A percentile compares a stretch with the other conserved stretches of the same genome.
Conservation (phyloP, 768 basidiomycete genomes). For the button mushroom (Agaricus bisporus) region DNA sequence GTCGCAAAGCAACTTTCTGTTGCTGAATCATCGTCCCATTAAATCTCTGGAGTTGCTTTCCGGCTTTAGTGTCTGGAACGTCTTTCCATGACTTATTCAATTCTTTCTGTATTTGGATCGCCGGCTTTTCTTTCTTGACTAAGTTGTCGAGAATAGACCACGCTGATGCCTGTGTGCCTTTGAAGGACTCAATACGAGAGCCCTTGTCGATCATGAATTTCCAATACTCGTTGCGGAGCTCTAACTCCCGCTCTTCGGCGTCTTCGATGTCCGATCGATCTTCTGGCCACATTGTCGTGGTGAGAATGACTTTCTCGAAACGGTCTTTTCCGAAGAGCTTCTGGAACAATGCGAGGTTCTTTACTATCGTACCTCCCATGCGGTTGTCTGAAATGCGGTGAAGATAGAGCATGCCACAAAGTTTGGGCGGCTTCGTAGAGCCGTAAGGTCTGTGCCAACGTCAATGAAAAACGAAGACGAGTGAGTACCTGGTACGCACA, state of each 20-base stretch:
- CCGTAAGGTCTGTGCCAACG: slow-evolving; percentile 13
- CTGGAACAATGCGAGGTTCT: slow-evolving; percentile 22
- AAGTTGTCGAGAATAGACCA: slow-evolving; percentile 1
- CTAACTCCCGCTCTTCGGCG: background rate
- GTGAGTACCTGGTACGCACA: slow-evolving; percentile 12
- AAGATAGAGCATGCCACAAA: slow-evolving; percentile 22
- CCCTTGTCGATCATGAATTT: background rate
- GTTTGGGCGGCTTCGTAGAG: slow-evolving; percentile 11
- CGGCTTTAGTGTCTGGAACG: slow-evolving; percentile 48
- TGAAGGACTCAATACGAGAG: background rate
- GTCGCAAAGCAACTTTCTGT: slow-evolving; percentile 1
- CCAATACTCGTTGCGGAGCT: slow-evolving; percentile 3
- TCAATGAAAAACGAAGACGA: background rate
- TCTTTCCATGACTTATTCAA: slow-evolving; percentile 36
- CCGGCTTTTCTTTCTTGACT: slow-evolving; percentile 20
- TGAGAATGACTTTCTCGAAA: slow-evolving; percentile 21
- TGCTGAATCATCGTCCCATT: background rate
- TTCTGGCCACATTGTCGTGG: slow-evolving; percentile 27
- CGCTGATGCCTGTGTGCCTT: background rate
- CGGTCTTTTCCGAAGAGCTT: slow-evolving; percentile 17
- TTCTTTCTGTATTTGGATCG: slow-evolving; percentile 48
- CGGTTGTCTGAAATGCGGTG: slow-evolving; percentile 19
- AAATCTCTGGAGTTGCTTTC: slow-evolving; percentile 32
- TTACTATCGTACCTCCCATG: slow-evolving; percentile 21
- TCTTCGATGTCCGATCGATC: slow-evolving; percentile 8